Conservation (phyloP, 2,329 filamentous ascomycete genomes). For the Microcyclosporella mali region DNA sequence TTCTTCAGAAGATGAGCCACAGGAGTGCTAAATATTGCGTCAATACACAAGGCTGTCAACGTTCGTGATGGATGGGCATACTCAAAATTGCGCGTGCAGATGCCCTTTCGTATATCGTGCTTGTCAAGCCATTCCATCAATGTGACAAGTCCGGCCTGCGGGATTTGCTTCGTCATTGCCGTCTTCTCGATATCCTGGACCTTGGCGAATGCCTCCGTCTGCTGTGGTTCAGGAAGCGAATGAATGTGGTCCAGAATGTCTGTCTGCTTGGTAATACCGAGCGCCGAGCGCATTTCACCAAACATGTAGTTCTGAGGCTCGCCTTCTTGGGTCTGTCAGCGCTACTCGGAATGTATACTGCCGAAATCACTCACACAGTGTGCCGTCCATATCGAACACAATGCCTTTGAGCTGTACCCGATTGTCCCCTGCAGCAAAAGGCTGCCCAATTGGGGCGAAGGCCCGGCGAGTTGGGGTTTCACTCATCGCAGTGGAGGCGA, state of each 20-base stretch:
- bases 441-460: not conserved
- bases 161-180: conserved; percentile 72
- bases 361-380: conserved; percentile 58
- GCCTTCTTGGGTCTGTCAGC: conserved; percentile 43
- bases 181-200: conserved; percentile 73
- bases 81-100: conserved; percentile 94
- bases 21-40: conserved; percentile 44
- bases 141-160: conserved; percentile 69
- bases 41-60: not conserved
- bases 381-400: conserved; percentile 93
- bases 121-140: conserved; percentile 79
- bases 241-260: conserved; percentile 92
- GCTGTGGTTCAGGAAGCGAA: conserved; percentile 55
- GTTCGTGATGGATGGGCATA: conserved; percentile 29
- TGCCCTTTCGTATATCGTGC: conserved; percentile 64
- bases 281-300: conserved; percentile 67
- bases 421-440: not conserved
- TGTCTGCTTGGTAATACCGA: conserved; percentile 63
- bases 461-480: not conserved
- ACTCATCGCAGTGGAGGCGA: not conserved
- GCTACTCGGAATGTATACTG: not conserved
- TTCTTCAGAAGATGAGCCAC: conserved; percentile 68
- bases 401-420: conserved; percentile 46
- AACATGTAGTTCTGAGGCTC: conserved; percentile 97
- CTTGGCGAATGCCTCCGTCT: conserved; percentile 58